A percentile compares a stretch with the other conserved stretches of the same genome.
Conservation (phyloP, 805 yeast genomes). For the Tetrapisispora arboricola region DNA sequence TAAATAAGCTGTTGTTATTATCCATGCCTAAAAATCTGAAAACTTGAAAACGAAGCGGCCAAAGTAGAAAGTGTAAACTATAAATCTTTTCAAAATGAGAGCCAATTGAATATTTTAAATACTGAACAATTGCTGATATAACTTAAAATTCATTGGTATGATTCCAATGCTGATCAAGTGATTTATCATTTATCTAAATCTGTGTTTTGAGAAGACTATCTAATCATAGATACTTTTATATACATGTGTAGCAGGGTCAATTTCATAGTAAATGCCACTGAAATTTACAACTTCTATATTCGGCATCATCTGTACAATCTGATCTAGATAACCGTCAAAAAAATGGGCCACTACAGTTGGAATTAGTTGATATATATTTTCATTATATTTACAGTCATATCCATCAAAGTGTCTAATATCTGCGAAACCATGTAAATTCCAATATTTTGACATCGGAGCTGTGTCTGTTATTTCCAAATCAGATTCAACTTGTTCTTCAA, state of each 20-base stretch:
- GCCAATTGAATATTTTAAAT: too few relatives aligned
- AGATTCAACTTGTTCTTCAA: slow-evolving; percentile 14
- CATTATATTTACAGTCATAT: slow-evolving; percentile 35
- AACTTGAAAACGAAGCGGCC: too few relatives aligned
- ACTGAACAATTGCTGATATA: too few relatives aligned
- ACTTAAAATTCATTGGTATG: too few relatives aligned
- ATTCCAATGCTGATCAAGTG: too few relatives aligned
- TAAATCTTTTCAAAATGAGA: too few relatives aligned
- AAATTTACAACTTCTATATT: slow-evolving; percentile 27
- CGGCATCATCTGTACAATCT: slow-evolving; percentile 29
- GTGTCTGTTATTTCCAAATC: slow-evolving; percentile 25
- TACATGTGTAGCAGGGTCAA: slow-evolving; percentile 9
- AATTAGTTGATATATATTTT: slow-evolving; percentile 34
- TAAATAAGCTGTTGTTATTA: too few relatives aligned
- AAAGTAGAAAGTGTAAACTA: too few relatives aligned
- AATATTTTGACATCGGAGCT: slow-evolving; percentile 29
- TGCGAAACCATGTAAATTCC: slow-evolving; percentile 43
- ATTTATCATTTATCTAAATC: too few relatives aligned
- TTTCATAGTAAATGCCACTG: slow-evolving; percentile 35
- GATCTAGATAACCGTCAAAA: slow-evolving; percentile 33
- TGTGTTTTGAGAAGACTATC: too few relatives aligned
- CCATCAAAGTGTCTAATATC: slow-evolving; percentile 33
- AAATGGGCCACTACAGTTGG: slow-evolving; percentile 39
- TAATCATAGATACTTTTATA: neutral
- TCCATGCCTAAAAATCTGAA: too few relatives aligned